Percentiles rank a stretch among this genome's conserved stretches.
Conservation (phyloP, 441 rosid genomes). For the Jatropha podagrica region DNA sequence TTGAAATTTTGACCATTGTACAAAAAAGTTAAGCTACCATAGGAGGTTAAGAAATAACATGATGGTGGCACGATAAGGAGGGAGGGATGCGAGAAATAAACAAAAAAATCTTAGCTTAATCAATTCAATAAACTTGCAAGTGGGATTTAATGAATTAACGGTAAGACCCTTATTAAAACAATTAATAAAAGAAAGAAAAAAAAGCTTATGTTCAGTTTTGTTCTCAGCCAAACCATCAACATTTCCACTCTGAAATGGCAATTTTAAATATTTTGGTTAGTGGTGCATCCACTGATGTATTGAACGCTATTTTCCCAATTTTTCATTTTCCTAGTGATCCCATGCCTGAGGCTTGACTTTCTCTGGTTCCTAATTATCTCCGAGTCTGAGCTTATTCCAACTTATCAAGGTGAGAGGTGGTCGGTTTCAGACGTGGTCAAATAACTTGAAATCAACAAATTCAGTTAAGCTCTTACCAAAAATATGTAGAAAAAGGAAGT, state of each 20-base stretch:
- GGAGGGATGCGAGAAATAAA: too few relatives aligned
- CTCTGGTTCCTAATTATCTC: not conserved
- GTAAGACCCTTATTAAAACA: not conserved
- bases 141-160: too few relatives aligned
- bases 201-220: not conserved
- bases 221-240: not conserved
- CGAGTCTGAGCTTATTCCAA: too few relatives aligned
- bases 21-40: too few relatives aligned
- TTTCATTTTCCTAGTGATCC: not conserved
- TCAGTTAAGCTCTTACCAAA: not conserved
- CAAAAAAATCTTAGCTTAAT: too few relatives aligned
- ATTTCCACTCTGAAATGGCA: not conserved
- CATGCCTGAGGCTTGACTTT: not conserved
- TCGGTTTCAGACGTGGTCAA: not conserved
- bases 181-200: too few relatives aligned
- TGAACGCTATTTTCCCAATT: not conserved
- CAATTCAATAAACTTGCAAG: too few relatives aligned
- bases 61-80: too few relatives aligned
- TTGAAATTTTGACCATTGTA: too few relatives aligned
- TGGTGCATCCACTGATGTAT: not conserved
- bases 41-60: too few relatives aligned
- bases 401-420: too few relatives aligned
- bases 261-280: not conserved
- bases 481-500: not conserved
- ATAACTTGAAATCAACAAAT: not conserved